phyloP scores from a whole-genome alignment of 164 flowering plant species.

The Vitis riparia region DNA sequence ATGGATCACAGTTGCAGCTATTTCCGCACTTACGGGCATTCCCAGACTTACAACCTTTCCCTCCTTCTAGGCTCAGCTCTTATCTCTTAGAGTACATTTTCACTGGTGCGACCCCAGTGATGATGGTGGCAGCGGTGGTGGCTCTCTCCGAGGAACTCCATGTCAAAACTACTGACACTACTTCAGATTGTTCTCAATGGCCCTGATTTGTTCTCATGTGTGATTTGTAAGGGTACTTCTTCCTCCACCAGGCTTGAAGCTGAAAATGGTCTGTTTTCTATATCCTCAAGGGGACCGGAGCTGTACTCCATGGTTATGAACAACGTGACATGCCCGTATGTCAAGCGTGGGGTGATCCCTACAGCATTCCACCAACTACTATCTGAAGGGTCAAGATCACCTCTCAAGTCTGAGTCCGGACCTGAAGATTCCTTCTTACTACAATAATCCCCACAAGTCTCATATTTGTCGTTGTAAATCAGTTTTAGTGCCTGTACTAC shows the following conservation, averaged over 20 bases:
- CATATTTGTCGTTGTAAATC: constrained; percentile 77
- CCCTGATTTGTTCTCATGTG: constrained; percentile 76
- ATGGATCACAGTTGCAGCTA: too few relatives aligned
- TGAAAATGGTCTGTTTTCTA: constrained; percentile 62
- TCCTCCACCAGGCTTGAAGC: constrained; percentile 42
- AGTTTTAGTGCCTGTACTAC: constrained; percentile 95
- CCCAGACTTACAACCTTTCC: too few relatives aligned
- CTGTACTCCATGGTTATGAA: constrained; percentile 87
- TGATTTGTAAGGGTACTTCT: constrained; percentile 45
- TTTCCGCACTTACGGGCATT: too few relatives aligned
- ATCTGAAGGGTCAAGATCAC: constrained; percentile 57
- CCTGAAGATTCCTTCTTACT: constrained; percentile 77
- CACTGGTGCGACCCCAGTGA: too few relatives aligned
- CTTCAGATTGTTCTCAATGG: constrained; percentile 71
- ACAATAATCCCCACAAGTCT: constrained; percentile 54
- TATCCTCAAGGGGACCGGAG: constrained; percentile 74
- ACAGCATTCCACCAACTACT: constrained; percentile 81
- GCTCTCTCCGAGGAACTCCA: too few relatives aligned
- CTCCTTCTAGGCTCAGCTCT: too few relatives aligned
- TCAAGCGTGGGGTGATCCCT: constrained; percentile 54
- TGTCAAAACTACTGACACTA: constrained; percentile 4
- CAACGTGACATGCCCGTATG: constrained; percentile 65
- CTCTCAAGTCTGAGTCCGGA: constrained; percentile 58
- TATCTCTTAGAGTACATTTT: too few relatives aligned
- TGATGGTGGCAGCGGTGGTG: too few relatives aligned